Conservation (phyloP, 179 eudicot species). For the Corrigiola litoralis region DNA sequence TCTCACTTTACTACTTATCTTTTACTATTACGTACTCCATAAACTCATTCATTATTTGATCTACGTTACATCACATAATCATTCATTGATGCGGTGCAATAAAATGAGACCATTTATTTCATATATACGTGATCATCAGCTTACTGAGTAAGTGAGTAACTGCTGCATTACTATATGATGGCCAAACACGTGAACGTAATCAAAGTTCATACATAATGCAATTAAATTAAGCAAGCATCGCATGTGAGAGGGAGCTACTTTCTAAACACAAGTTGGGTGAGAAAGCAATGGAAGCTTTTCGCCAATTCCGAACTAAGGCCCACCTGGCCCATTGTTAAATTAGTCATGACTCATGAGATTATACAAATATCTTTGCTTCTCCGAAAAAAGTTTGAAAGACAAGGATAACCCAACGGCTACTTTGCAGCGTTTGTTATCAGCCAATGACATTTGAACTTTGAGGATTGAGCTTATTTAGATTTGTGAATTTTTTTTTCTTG, state of each 20-base stretch:
- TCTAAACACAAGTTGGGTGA: slow-evolving; percentile 1
- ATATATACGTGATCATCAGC: background rate
- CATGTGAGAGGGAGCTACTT: slow-evolving; percentile 21
- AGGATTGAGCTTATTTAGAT: background rate
- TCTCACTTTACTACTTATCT: too few relatives aligned
- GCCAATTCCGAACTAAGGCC: slow-evolving; percentile 11
- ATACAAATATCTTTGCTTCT: slow-evolving; percentile 1
- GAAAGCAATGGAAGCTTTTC: background rate
- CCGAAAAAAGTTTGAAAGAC: slow-evolving; percentile 10
- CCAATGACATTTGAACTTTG: too few relatives aligned
- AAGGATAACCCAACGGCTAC: slow-evolving; percentile 32
- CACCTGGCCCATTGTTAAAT: slow-evolving; percentile 7
- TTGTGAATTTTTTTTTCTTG: background rate
- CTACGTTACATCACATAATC: too few relatives aligned
- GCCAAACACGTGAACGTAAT: slow-evolving; percentile 33
- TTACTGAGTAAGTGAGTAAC: background rate
- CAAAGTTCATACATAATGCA: background rate
- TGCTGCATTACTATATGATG: slow-evolving; percentile 8
- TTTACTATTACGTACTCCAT: too few relatives aligned
- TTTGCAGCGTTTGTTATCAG: background rate
- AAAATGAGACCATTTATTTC: background rate
- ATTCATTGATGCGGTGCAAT: too few relatives aligned
- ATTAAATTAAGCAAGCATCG: slow-evolving; percentile 9
- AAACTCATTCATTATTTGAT: too few relatives aligned
- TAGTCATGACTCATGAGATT: background rate